Base-by-base conservation (phyloP, 2,329 filamentous ascomycete genomes). In the Colletotrichum sublineola region DNA sequence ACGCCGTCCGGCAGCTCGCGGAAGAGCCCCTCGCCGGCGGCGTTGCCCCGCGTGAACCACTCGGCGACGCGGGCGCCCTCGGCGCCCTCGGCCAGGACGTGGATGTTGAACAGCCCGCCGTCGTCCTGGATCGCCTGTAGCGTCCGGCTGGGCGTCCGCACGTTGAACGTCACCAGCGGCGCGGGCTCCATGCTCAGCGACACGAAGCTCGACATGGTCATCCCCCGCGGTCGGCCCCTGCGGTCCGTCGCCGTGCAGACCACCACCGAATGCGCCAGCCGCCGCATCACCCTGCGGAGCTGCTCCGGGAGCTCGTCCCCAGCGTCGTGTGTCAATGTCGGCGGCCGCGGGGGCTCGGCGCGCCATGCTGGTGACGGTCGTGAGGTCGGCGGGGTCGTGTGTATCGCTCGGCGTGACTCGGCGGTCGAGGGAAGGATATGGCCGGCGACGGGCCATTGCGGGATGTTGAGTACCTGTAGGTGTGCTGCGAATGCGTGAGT, bases 131-230 rank as follows among this genome's bases (percentile, higher is more conserved):
- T 83, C 11, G 88, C 88, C 69, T 87, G 83, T 33, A 88, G 81
- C 15, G 88, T 90, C 15, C 86, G 84, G 77, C 87, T 89, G 29
- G 88, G 88, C 38, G 85, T 83, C 33, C 84, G 84, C 61, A 90
- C 83, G 80, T 90, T 90, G 82, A 91, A 90, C 0, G 85, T 86
- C 8, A 91, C 79, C 14, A 87, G 80, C 1, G 88, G 88, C 36
- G 80, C 82, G 0, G 88, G 88, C n/a, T 77, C 75, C 24, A 90
- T 82, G 20, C 86, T 84, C 36, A 91, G 79, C 0, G 87, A 89
- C 2, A 88, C 88, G 74, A 91, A 86, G 2, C 88, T 90, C 8
- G 89, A 90, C 82, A 90, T 88, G 42, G 89, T 90, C 84, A 90
- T 88, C 60, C 85, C 88, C 42, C 85, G 83, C 7, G 84, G 77